phyloP scores from a whole-genome alignment of 2,329 filamentous ascomycete genomes.

The Mycocentrospora acerina region DNA sequence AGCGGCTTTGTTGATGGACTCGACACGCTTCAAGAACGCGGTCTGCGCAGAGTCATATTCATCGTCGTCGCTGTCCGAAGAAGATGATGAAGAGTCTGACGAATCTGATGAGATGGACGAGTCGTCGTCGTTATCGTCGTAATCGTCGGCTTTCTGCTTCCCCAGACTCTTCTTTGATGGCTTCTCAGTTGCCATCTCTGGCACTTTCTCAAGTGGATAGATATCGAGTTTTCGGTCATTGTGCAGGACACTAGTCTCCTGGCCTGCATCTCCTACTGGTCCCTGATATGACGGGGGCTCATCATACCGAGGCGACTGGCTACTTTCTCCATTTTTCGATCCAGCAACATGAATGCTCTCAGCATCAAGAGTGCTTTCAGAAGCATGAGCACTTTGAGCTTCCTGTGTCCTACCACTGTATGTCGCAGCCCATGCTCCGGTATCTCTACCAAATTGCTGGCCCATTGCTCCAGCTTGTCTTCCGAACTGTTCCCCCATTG shows the following conservation, averaged over 20 bases:
- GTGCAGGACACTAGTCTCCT: slow-evolving; percentile 21
- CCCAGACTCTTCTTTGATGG: not conserved
- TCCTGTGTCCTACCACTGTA: slow-evolving; percentile 2
- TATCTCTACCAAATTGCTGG: slow-evolving; percentile 9
- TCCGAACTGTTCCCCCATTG: slow-evolving; percentile 21
- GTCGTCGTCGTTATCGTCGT: slow-evolving; percentile 20
- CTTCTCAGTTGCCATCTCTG: slow-evolving; percentile 2
- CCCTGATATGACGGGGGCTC: slow-evolving; percentile 16
- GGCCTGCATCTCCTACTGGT: slow-evolving; percentile 7
- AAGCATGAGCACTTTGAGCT: too few relatives aligned
- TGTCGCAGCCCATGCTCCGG: slow-evolving; percentile 4
- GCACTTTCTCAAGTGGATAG: slow-evolving; percentile 1
- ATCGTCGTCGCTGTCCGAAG: slow-evolving; percentile 14
- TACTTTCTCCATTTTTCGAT: slow-evolving; percentile 5
- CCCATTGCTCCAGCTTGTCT: slow-evolving; percentile 14
- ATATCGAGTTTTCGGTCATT: slow-evolving; percentile 7
- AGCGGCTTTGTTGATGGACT: slow-evolving; percentile 24
- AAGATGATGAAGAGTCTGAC: slow-evolving; percentile 21
- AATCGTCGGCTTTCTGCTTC: slow-evolving; percentile 5
- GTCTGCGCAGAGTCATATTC: slow-evolving; percentile 7
- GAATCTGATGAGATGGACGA: slow-evolving; percentile 27
- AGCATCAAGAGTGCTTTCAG: too few relatives aligned
- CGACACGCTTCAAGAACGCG: slow-evolving; percentile 18
- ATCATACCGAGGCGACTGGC: slow-evolving; percentile 9
- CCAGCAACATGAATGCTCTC: slow-evolving; percentile 3